phyloP scores from a whole-genome alignment of 169 alveolate genomes.

The Perkinsus olseni region DNA sequence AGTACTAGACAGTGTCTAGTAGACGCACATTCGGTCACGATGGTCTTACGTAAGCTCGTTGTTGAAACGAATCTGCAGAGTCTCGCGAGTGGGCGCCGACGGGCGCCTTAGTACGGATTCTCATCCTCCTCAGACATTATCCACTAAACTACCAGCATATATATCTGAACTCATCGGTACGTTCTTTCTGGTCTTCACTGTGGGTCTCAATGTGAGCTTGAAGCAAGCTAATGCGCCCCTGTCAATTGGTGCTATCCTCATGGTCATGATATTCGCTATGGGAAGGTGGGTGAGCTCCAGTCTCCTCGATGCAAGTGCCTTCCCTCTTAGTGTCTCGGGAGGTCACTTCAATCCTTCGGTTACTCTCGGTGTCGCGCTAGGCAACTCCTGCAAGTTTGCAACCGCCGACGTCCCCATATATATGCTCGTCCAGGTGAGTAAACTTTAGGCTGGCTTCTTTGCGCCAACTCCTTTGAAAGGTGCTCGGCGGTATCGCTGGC shows the following conservation, averaged over 20 bases:
- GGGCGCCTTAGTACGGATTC: too few species aligned
- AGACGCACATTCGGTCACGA: too few species aligned
- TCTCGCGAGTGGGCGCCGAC: too few species aligned
- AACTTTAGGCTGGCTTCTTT: too few species aligned
- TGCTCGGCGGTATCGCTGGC: too few species aligned
- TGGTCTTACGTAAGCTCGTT: too few species aligned
- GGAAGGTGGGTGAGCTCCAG: neutral
- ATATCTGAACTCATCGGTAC: neutral
- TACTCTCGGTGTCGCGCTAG: neutral
- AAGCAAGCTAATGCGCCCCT: neutral
- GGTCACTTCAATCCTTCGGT: slow-evolving; percentile 5
- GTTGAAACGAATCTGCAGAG: too few species aligned
- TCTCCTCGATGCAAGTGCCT: too few species aligned
- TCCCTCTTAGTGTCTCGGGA: neutral
- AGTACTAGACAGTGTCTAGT: too few species aligned
- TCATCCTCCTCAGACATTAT: too few species aligned
- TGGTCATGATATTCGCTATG: neutral
- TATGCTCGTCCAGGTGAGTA: neutral
- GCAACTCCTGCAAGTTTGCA: neutral
- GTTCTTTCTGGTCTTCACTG: neutral
- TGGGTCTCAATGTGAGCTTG: neutral
- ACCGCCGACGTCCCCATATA: neutral
- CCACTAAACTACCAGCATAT: neutral
- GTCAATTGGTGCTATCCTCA: neutral
- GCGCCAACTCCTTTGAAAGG: too few species aligned